phyloP scores from a whole-genome alignment of 2,329 filamentous ascomycete genomes.

The Trichoderma arundinaceum region DNA sequence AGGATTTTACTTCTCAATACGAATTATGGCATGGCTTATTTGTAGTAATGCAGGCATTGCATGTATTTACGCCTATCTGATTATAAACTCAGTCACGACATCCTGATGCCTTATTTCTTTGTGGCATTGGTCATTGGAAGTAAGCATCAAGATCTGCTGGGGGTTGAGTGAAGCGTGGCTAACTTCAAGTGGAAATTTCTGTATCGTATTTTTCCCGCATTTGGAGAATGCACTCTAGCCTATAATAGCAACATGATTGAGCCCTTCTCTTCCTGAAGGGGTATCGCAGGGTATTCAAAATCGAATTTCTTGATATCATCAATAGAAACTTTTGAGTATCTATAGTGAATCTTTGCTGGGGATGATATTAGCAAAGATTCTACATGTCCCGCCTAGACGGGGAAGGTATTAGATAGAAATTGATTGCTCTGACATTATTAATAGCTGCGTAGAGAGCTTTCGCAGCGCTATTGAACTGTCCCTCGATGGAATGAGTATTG shows the following conservation, averaged over 20 bases:
- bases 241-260: not conserved
- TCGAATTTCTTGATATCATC: not conserved
- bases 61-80: too few species aligned
- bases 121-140: too few species aligned
- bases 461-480: not conserved
- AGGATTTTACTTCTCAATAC: too few species aligned
- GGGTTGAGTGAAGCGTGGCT: not conserved
- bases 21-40: too few species aligned
- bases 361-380: not conserved
- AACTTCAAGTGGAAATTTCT: slow-evolving; percentile 14
- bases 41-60: too few species aligned
- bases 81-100: too few species aligned
- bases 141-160: too few species aligned
- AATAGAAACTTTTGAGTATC: not conserved
- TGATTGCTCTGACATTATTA: not conserved
- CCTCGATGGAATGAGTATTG: not conserved
- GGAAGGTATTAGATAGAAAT: not conserved
- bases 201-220: not conserved
- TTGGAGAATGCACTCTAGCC: slow-evolving; percentile 7
- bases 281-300: not conserved
- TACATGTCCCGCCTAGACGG: not conserved
- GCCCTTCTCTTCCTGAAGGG: not conserved
- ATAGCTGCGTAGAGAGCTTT: not conserved
- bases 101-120: too few species aligned
- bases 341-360: not conserved